These are phyloP conservation scores for Leccinum aurantiacum DNA, from an alignment of 768 basidiomycete genomes.

Conservation along the genomic window DNA sequence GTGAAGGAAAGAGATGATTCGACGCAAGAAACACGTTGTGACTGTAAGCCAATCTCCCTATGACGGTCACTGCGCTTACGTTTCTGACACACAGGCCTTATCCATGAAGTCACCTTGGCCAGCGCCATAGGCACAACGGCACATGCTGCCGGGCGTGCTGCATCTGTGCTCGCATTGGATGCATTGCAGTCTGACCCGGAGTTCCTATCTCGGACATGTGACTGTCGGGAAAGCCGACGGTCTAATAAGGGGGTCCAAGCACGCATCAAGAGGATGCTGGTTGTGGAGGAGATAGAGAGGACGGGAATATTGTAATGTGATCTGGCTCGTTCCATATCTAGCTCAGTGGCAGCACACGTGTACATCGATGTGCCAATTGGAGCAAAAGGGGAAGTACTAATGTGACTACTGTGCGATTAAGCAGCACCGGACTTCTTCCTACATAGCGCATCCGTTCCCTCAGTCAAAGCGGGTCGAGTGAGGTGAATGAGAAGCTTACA, in stretches of 20 bases:
- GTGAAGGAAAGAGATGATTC: slow-evolving; percentile 46
- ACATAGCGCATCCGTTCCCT: slow-evolving; percentile 1
- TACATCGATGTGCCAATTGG: slow-evolving; percentile 5
- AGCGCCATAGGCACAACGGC: slow-evolving; percentile 52
- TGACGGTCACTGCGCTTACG: slow-evolving; percentile 18
- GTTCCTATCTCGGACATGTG: slow-evolving; percentile 63
- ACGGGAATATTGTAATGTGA: slow-evolving; percentile 16
- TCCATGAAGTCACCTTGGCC: slow-evolving; percentile 66
- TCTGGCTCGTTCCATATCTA: slow-evolving; percentile 2
- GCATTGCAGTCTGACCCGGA: slow-evolving; percentile 62
- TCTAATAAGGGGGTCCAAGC: slow-evolving; percentile 40
- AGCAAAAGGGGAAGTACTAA: not conserved
- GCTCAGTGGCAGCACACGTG: slow-evolving; percentile 2
- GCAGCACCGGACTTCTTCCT: slow-evolving; percentile 42
- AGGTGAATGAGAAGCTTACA: slow-evolving; percentile 46
- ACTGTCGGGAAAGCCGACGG: slow-evolving; percentile 50
- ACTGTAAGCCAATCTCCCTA: slow-evolving; percentile 42
- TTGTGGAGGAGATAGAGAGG: slow-evolving; percentile 24
- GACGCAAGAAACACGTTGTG: slow-evolving; percentile 43
- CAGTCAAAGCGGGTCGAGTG: not conserved
- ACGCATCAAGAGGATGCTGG: slow-evolving; percentile 33
- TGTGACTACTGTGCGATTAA: slow-evolving; percentile 17
- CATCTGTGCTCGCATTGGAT: slow-evolving; percentile 66
- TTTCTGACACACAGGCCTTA: slow-evolving; percentile 47
- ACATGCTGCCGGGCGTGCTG: slow-evolving; percentile 56